Conservation (phyloP, 2,329 filamentous ascomycete species). For the Lasiodiplodia sp. region DNA sequence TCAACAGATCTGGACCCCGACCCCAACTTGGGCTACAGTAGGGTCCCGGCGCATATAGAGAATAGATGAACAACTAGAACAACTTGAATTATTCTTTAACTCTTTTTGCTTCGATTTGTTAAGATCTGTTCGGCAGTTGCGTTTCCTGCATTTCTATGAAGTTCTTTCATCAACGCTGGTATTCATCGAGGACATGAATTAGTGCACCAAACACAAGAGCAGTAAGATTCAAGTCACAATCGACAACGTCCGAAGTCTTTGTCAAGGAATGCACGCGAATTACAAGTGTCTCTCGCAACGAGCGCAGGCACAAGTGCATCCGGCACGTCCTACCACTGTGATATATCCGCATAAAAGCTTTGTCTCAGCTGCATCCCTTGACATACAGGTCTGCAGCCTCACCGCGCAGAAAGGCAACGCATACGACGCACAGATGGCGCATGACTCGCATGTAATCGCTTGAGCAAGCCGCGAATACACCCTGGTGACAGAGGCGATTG, state of each 20-base stretch:
- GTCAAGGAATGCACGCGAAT: neutral
- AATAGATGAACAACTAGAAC: neutral
- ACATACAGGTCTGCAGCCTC: neutral
- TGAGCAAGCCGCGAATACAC: neutral
- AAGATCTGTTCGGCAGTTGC: neutral
- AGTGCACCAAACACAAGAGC: neutral
- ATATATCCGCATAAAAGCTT: neutral
- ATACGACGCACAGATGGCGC: neutral
- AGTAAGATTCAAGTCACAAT: no score
- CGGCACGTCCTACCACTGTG: neutral
- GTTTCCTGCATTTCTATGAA: neutral
- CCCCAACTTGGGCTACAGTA: neutral
- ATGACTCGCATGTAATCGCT: neutral
- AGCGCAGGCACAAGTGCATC: neutral
- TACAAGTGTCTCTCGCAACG: neutral
- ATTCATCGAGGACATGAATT: neutral
- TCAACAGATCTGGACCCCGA: neutral
- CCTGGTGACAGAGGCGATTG: neutral
- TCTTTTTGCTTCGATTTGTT: neutral
- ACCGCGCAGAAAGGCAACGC: neutral
- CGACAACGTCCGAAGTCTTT: neutral
- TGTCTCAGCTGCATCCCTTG: neutral
- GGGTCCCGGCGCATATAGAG: neutral
- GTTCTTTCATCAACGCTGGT: neutral
- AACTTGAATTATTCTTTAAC: neutral